Conservation (phyloP, 2,329 filamentous ascomycete genomes). For the Colletotrichum spaethianum region DNA sequence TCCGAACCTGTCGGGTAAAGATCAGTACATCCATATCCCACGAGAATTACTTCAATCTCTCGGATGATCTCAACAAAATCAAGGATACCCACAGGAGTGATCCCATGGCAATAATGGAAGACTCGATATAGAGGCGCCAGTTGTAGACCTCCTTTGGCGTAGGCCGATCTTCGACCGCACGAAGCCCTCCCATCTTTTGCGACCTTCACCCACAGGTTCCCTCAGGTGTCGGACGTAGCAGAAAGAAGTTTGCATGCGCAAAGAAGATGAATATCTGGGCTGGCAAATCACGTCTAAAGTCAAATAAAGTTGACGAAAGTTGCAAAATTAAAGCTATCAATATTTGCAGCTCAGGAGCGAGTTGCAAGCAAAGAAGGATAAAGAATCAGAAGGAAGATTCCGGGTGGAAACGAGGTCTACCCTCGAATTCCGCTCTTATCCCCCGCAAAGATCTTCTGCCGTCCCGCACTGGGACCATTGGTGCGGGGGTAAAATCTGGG, state of each 20-base stretch:
- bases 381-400: neutral
- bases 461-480: slow-evolving; percentile 19
- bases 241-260: neutral
- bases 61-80: neutral
- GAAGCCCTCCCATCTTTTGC: slow-evolving; percentile 53
- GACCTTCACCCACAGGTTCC: neutral
- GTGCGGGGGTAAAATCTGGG: slow-evolving; percentile 39
- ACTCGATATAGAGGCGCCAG: slow-evolving; percentile 63
- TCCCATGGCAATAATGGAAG: slow-evolving; percentile 64
- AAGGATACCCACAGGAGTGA: slow-evolving; percentile 54
- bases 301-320: neutral
- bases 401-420: slow-evolving; percentile 9
- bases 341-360: neutral
- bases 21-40: neutral
- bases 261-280: neutral
- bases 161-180: slow-evolving; percentile 67
- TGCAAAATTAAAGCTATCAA: neutral
- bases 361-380: neutral
- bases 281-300: neutral
- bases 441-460: slow-evolving; percentile 21
- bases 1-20: slow-evolving; percentile 57
- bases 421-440: slow-evolving; percentile 36
- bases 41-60: neutral
- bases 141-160: slow-evolving; percentile 70
- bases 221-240: neutral